Base-by-base conservation (phyloP, 805 yeast genomes). In the Wickerhamomyces silvicola region DNA sequence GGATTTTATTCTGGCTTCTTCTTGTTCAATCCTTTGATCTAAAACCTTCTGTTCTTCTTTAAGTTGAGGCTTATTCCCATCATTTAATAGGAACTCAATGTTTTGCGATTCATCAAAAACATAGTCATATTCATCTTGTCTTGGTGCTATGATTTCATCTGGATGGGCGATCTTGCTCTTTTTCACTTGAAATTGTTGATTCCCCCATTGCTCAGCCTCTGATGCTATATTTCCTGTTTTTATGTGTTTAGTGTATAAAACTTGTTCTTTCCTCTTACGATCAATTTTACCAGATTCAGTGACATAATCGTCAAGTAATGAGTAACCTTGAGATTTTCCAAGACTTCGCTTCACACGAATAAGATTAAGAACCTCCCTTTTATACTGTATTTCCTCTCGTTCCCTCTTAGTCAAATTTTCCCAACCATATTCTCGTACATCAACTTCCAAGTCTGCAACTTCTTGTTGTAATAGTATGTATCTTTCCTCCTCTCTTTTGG, bases 31-130 rank as follows among this genome's bases (percentile, higher is more conserved):
- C 38, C 52, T 52, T 19, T 57, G 60, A 30, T 62, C 62, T 50
- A 66, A 58, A 5, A 43, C 33, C 11, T 48, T 50, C 31, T 60
- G 62, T 28, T 60, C 62, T 30, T 48, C 39, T 18, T 48, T 41
- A 31, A 42, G 34, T 38, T 54, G 50, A 22, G 30, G 27, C 5
- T 30, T 29, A 13, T 33, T 33, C 4, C 18, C 57, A 1, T 54
- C 54, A 23, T 70, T 74, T 4, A 62, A 49, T 1, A 64, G 56
- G 42, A 75, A 78, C 13, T 75, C 70, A 20, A 78, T 72, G 29
- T 65, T 65, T 42, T 79, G 83, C 0, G 73, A 57, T 21, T 75
- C 74, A 50, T 84, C 92, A 57, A 81, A 81, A 1, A 85, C 90
- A 56, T 66, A 85, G n/a, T 82, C 94, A 46, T 81, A 83, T 24